Evolutionary conservation across 1,284 basidiomycete species (phyloP), one percentile per base, ranked within the genome.

Genomic region (Rhodotorula sp.): DNA sequence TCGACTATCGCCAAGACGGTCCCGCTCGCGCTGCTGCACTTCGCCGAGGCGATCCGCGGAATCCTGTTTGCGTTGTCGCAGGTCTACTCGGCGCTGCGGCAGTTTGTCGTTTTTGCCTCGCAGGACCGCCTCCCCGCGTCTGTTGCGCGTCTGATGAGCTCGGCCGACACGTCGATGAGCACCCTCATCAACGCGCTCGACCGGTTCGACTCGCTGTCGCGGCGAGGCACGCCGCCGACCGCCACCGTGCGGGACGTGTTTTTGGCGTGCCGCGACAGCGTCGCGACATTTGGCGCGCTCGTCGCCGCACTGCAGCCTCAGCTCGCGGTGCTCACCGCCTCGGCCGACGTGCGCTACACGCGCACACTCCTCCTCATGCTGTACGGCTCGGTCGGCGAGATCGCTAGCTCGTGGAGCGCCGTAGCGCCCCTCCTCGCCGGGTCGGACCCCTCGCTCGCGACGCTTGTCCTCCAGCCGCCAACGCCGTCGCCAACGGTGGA

Each of bases 61-160:
- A 89, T 99, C 58, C 86, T 98, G 32, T 99, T 97, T 80, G 91
- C 94, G 2, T 85, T 96, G 67, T 93, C 92, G 41, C 95, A 98
- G 82, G 88, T 98, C 41, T 91, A 97, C 80, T 88, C 93, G 72
- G 90, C 92, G 0, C 84, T 99, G 37, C 89, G 92, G 69, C 92
- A 97, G 78, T 97, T 96, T 82, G 90, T 91, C 61, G 86, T 89
- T 25, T 91, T 92, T 76, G 90, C 91, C 34, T 88, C 90, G 64
- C 90, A 95, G 79, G 93, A 95, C 72, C 87, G 92, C n/a, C 81
- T 97, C 46, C 88, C 91, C 21, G 88, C 89, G 9, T 87, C 92
- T 9, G 85, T 97, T 71, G 85, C 88, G 63, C 91, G 93, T 78
- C 90, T 95, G 34, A 86, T 96, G 71, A 90, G 92, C 76, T 90